A percentile compares a stretch with the other conserved stretches of the same genome.
These are phyloP conservation scores for Tilletia caries DNA, from an alignment of 1,284 basidiomycete species.

Conservation along the genomic window DNA sequence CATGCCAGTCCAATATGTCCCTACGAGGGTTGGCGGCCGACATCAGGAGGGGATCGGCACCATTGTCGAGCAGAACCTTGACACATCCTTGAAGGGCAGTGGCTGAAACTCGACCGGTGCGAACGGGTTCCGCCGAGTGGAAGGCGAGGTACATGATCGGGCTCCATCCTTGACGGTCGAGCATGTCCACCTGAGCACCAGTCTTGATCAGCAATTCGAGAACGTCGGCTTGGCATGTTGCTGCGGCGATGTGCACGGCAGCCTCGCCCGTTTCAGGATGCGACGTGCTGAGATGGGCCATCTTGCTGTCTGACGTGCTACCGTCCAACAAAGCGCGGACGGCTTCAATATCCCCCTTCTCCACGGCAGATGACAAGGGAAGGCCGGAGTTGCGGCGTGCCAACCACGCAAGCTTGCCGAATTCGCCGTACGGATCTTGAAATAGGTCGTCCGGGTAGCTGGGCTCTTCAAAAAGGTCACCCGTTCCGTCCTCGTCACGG, in stretches of 20 bases:
- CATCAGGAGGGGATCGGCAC: neutral
- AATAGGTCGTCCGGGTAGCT: neutral
- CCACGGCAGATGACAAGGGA: neutral
- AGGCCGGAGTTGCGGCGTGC: neutral
- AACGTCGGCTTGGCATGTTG: neutral
- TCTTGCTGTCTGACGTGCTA: neutral
- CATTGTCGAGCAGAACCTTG: neutral
- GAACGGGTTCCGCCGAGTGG: neutral
- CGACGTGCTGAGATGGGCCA: neutral
- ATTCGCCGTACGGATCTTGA: neutral
- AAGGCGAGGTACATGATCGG: constrained; percentile 11
- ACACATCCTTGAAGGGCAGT: neutral
- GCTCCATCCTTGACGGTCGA: neutral
- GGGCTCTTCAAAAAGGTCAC: neutral
- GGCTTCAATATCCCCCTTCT: neutral
- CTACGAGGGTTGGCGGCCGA: neutral
- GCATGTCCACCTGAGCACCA: neutral
- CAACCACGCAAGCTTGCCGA: neutral
- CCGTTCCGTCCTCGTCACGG: neutral
- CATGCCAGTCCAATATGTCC: neutral
- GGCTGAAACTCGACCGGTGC: neutral
- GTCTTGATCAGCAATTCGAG: neutral
- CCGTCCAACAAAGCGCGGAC: neutral
- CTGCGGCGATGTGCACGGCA: neutral
- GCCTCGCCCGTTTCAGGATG: constrained; percentile 3